A percentile compares a stretch with the other conserved stretches of the same genome.
These are phyloP conservation scores for Pseudocercospora macadamiae DNA, from an alignment of 2,329 filamentous ascomycete genomes.

Conservation along the genomic window DNA sequence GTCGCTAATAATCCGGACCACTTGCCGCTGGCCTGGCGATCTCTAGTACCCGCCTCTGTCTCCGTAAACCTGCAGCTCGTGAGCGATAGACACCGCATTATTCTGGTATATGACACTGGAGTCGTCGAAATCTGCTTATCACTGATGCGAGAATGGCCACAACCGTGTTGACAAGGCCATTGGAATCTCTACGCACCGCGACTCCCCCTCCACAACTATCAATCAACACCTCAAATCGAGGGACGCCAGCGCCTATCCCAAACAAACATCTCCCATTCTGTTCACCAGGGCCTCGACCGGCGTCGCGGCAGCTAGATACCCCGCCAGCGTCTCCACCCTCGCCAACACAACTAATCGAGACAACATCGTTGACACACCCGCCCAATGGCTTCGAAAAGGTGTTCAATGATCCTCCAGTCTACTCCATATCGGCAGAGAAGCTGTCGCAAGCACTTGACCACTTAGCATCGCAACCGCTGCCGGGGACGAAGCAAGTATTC, in stretches of 20 bases:
- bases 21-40: neutral
- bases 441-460: constrained; percentile 76
- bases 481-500: constrained; percentile 83
- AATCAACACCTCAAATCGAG: constrained; percentile 60
- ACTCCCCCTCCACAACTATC: constrained; percentile 58
- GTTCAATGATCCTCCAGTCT: constrained; percentile 64
- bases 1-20: neutral
- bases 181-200: constrained; percentile 36
- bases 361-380: constrained; percentile 74
- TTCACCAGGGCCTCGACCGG: constrained; percentile 70
- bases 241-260: constrained; percentile 66
- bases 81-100: neutral
- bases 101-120: neutral
- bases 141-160: constrained; percentile 34
- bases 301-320: constrained; percentile 52
- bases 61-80: neutral
- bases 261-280: constrained; percentile 92
- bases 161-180: constrained; percentile 46
- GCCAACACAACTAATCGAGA: constrained; percentile 58
- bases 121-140: neutral
- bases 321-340: constrained; percentile 63
- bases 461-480: constrained; percentile 76
- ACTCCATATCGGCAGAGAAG: constrained; percentile 69
- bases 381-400: constrained; percentile 65
- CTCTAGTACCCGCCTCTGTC: neutral